Evolutionary conservation across 192 early-diverging fungal genomes (phyloP).

Genomic region (Coemansia aciculifera): DNA sequence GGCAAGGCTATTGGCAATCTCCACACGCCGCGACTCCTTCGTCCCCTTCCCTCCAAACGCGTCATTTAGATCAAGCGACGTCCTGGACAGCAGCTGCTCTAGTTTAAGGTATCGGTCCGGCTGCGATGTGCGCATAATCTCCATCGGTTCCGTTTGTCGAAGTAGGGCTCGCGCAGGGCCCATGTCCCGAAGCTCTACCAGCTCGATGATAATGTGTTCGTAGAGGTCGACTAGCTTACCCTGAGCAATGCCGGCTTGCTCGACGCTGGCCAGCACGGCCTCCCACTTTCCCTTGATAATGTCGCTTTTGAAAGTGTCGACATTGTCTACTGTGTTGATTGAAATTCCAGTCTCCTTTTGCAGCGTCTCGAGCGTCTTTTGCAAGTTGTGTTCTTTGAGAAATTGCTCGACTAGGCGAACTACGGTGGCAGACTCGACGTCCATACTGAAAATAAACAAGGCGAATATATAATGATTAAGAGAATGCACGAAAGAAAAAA

Average conservation of each 20-base stretch:
- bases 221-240: conserved; percentile 81
- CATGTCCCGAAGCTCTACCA: conserved; percentile 81
- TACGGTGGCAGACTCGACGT: conserved; percentile 60
- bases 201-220: conserved; percentile 88
- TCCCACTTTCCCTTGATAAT: conserved; percentile 88
- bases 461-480: not conserved
- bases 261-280: conserved; percentile 70
- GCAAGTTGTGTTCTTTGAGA: conserved; percentile 86
- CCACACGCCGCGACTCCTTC: conserved; percentile 71
- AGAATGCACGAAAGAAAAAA: not conserved
- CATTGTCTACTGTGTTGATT: conserved; percentile 85
- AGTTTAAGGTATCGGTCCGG: conserved; percentile 82
- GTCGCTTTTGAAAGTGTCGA: conserved; percentile 69
- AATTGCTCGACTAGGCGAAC: conserved; percentile 93
- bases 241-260: conserved; percentile 65
- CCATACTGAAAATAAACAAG: conserved; percentile 18
- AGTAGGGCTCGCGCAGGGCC: conserved; percentile 81
- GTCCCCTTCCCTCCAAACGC: conserved; percentile 23
- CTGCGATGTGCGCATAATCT: conserved; percentile 68
- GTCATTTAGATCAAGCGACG: conserved; percentile 62
- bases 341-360: conserved; percentile 80
- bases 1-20: conserved; percentile 67
- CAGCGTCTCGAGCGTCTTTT: conserved; percentile 70
- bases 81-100: conserved; percentile 71
- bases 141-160: conserved; percentile 90